A percentile compares a stretch with the other conserved stretches of the same genome.
Conservation (phyloP, 306 rosid genomes). For the Rosa rugosa region DNA sequence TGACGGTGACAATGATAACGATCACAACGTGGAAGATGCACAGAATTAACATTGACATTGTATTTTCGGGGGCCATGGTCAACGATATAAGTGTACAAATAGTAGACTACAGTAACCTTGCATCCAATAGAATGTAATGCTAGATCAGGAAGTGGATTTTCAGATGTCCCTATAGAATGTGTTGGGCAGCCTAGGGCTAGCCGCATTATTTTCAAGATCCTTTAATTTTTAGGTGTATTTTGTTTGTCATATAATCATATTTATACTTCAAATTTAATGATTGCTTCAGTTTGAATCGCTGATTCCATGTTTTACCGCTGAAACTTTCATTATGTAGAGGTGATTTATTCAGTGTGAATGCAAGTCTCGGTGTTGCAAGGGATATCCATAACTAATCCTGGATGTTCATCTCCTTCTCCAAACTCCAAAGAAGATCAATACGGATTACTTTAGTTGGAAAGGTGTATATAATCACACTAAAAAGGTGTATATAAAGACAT, state of each 20-base stretch:
- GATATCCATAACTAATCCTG: background rate
- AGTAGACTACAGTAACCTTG: slow-evolving; percentile 12
- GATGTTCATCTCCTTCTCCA: too few relatives aligned
- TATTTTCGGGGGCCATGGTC: background rate
- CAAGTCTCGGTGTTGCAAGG: background rate
- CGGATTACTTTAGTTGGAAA: too few relatives aligned
- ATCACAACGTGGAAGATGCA: slow-evolving; percentile 69
- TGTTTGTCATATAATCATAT: background rate
- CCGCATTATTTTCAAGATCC: background rate
- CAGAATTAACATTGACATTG: slow-evolving; percentile 25
- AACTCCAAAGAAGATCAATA: too few relatives aligned
- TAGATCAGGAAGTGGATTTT: slow-evolving; percentile 5
- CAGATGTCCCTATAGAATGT: background rate
- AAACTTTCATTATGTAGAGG: background rate
- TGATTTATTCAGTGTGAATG: background rate
- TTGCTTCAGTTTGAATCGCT: background rate
- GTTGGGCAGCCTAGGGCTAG: slow-evolving; percentile 15
- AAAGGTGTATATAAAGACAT: too few relatives aligned
- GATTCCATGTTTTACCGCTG: background rate
- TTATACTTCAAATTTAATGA: background rate
- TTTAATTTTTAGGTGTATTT: slow-evolving; percentile 4
- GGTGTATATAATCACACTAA: too few relatives aligned
- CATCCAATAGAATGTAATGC: background rate
- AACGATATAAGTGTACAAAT: slow-evolving; percentile 38
- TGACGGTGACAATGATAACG: slow-evolving; percentile 88